phyloP scores from a whole-genome alignment of 2,329 filamentous ascomycete species.

The Metarhizium humberi region DNA sequence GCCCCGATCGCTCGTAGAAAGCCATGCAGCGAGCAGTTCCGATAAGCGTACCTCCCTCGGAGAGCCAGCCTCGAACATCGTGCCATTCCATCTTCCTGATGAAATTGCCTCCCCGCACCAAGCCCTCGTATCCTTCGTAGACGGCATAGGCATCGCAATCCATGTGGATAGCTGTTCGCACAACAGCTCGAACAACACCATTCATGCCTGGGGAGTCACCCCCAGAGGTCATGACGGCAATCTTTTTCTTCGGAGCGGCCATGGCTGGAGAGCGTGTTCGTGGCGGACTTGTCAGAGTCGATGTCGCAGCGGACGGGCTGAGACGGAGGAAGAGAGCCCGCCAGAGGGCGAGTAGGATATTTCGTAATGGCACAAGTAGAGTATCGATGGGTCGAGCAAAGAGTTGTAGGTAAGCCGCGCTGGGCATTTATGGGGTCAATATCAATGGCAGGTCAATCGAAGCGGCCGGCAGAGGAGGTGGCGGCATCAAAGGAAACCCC shows the following conservation, averaged over 20 bases:
- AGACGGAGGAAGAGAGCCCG: constrained; percentile 12
- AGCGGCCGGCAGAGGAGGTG: neutral
- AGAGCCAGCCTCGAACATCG: constrained; percentile 88
- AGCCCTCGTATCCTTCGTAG: constrained; percentile 92
- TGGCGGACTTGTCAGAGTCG: constrained; percentile 8
- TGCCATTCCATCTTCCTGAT: constrained; percentile 87
- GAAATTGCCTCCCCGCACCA: constrained; percentile 80
- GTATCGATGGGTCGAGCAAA: constrained; percentile 21
- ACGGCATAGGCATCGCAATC: constrained; percentile 72
- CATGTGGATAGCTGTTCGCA: constrained; percentile 82
- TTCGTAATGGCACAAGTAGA: constrained; percentile 17
- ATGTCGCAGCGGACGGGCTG: constrained; percentile 3
- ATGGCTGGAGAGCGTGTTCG: constrained; percentile 21
- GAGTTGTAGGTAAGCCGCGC: constrained; percentile 15
- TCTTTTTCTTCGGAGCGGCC: constrained; percentile 50
- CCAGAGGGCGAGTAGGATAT: constrained; percentile 18
- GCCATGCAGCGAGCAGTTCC: constrained; percentile 88
- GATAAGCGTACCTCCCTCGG: constrained; percentile 90
- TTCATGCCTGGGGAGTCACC: constrained; percentile 96
- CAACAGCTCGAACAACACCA: constrained; percentile 77
- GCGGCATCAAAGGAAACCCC: neutral
- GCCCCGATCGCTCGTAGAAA: constrained; percentile 82
- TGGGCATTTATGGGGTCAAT: constrained; percentile 15
- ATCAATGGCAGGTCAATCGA: neutral
- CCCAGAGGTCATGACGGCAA: constrained; percentile 89